Evolutionary conservation across 805 yeast species (phyloP).

Genomic region (Myxozyma vanderwaltii): DNA sequence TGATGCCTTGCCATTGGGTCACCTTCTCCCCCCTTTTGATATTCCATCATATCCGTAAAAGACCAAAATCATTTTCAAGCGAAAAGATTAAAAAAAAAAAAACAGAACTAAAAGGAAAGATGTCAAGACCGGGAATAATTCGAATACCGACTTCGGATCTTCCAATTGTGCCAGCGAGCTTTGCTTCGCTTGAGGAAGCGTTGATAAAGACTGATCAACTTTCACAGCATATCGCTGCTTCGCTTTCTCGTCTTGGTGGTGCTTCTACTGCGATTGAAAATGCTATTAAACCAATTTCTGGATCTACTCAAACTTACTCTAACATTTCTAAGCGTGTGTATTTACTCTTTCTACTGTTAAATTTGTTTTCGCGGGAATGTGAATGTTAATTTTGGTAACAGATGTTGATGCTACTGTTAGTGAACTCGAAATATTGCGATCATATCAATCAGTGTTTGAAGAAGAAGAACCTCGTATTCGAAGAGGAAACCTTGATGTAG

Average conservation of each 20-base stretch:
- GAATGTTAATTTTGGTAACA: not conserved
- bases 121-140: constrained; percentile 17
- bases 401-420: constrained; percentile 27
- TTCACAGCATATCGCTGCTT: constrained; percentile 56
- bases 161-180: not conserved
- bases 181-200: constrained; percentile 60
- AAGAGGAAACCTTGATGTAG: constrained; percentile 36
- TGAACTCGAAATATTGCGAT: constrained; percentile 20
- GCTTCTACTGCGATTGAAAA: constrained; percentile 59
- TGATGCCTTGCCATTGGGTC: no score
- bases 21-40: no score
- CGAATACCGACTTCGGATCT: not conserved
- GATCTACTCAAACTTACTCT: constrained; percentile 59
- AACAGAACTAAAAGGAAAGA: not conserved
- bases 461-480: constrained; percentile 32
- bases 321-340: constrained; percentile 60
- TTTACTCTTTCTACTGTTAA: constrained; percentile 44
- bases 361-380: not conserved
- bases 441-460: constrained; percentile 28
- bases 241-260: constrained; percentile 56
- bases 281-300: constrained; percentile 71
- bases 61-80: no score
- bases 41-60: no score
- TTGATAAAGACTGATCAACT: constrained; percentile 60
- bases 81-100: no score